Percentiles rank a stretch among this genome's conserved stretches.
These are phyloP conservation scores for Talaromyces sp. DNA, from an alignment of 2,329 filamentous ascomycete species.

Conservation along the genomic window DNA sequence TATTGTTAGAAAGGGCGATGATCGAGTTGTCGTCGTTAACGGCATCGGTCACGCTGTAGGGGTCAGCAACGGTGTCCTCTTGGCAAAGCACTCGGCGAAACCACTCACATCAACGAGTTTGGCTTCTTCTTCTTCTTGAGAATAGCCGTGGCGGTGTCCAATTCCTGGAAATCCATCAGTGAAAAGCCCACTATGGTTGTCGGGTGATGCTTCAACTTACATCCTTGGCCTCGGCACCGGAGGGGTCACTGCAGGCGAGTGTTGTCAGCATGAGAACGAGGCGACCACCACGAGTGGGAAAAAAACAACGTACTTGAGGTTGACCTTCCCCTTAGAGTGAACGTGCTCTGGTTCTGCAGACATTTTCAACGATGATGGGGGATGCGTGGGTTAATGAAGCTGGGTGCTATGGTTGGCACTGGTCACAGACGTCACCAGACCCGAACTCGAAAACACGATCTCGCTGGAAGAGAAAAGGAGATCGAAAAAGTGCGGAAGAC, in stretches of 20 bases:
- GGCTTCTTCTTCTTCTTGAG: conserved; percentile 99
- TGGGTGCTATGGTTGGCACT: conserved; percentile 7
- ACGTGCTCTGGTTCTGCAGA: conserved; percentile 59
- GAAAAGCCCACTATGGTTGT: background rate
- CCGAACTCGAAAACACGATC: conserved; percentile 11
- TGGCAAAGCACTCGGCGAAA: background rate
- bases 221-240: conserved; percentile 79
- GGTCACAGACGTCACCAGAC: conserved; percentile 11
- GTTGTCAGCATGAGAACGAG: conserved; percentile 34
- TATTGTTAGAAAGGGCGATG: conserved; percentile 95
- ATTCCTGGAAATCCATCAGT: conserved; percentile 54
- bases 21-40: conserved; percentile 99
- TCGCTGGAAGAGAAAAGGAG: background rate
- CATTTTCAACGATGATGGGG: conserved; percentile 49
- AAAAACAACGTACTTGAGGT: conserved; percentile 62
- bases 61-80: conserved; percentile 18
- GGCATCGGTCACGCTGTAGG: conserved; percentile 84
- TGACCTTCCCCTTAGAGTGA: conserved; percentile 74
- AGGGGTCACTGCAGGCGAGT: conserved; percentile 64
- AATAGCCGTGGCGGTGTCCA: conserved; percentile 92
- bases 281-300: conserved; percentile 7
- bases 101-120: conserved; percentile 86
- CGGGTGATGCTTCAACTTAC: conserved; percentile 47
- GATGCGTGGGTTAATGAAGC: conserved; percentile 2
- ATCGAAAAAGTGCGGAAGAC: conserved; percentile 10